Base-by-base conservation (phyloP, 306 rosid genomes). In the Lathyrus tuberosus region DNA sequence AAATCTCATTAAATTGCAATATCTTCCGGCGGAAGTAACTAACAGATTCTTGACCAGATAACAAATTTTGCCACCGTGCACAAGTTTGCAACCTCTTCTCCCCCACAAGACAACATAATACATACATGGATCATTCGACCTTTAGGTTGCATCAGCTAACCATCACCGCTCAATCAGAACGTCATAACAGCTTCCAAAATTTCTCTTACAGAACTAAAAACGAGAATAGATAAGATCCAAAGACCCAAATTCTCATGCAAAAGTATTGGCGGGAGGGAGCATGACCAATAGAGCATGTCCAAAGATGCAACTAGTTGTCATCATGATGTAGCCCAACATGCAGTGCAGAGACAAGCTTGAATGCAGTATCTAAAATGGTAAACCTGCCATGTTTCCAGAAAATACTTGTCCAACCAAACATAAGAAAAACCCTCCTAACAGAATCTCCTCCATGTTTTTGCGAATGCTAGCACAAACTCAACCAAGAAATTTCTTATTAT, bases 341-440 rank as follows among this genome's bases (percentile, higher is more conserved):
- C 42, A 33, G 68, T 54, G 43, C 68, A 48, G 17, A 20, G 48
- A 57, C 10, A 72, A 51, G 65, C 37, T 33, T 18, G 53, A 35
- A 43, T 71, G 17, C 30, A 8, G 69, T 33, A 15, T 67, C 41
- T 44, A 62, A 49, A 67, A 69, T 24, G 14, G 53, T 37, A 10
- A 33, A 54, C 68, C 67, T 54, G 28, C 49, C 46, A 63, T n/a
- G 66, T 16, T 47, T 62, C 38, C 69, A 38, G 40, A 20, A 72
- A 61, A 42, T 37, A 33, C 53, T 71, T n/a, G 18, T 71, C 69
- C 3, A 14, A 54, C 53, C 79, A 18, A 47, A 62, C 73, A 77
- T 10, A 46, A 18, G 58, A 70, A 57, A 59, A 62, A 41, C 59
- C n/a, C 26, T 62, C 66, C 33, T 46, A 54, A 3, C 38, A 52